A percentile compares a stretch with the other conserved stretches of the same genome.
These are phyloP conservation scores for Sesbania bispinosa DNA, from an alignment of 306 rosid genomes.

Conservation along the genomic window DNA sequence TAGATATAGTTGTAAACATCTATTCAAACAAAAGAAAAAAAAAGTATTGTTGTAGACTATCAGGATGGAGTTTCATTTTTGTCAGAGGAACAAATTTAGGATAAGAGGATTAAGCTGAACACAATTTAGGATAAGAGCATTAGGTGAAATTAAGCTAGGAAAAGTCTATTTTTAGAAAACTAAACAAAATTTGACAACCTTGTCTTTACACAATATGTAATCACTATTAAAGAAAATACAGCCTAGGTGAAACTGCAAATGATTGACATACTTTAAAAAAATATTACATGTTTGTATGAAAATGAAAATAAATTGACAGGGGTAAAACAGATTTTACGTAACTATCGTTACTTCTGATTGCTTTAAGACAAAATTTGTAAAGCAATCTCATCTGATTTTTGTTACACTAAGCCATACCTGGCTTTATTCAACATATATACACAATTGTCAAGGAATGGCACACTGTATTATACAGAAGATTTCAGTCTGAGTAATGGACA, in stretches of 20 bases:
- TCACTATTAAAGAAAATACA: background rate
- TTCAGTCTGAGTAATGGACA: constrained; percentile 14
- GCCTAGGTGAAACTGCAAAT: background rate
- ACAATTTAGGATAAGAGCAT: background rate
- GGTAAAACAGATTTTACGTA: background rate
- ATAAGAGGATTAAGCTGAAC: background rate
- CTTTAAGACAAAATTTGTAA: background rate
- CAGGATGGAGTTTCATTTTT: background rate
- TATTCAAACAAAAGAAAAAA: background rate
- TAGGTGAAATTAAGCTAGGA: background rate
- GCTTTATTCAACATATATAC: constrained; percentile 14
- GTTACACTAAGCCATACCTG: background rate
- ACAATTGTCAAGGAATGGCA: constrained; percentile 22
- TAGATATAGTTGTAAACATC: background rate
- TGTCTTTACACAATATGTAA: background rate
- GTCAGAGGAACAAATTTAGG: background rate
- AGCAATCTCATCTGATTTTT: background rate
- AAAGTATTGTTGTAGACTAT: background rate
- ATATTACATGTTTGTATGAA: too few species aligned
- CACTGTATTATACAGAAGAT: constrained; percentile 31
- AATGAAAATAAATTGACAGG: background rate
- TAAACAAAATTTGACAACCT: background rate
- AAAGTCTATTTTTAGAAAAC: background rate
- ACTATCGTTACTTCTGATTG: background rate
- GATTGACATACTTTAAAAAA: background rate